Base-by-base conservation (phyloP, 2,329 filamentous ascomycete species). In the Cordyceps tenuipes region DNA sequence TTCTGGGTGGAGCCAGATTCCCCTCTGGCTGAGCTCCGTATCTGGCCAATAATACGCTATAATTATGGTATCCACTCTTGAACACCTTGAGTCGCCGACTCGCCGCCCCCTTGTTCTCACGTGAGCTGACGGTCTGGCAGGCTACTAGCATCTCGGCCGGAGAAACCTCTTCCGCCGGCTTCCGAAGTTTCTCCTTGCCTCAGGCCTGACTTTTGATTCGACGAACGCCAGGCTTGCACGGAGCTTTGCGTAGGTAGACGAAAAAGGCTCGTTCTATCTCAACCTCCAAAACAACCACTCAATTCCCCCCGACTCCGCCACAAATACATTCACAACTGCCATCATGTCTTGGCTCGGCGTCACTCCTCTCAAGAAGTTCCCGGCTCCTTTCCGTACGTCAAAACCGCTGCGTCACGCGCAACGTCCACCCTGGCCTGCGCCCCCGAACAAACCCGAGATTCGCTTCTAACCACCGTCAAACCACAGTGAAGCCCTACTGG, bases 401-500 rank as follows among this genome's bases (percentile, higher is more conserved):
- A 79, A 76, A 69, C 67, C 61, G 59, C 62, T 50, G 49, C 63
- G 60, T 51, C 56, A 43, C 29, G 36, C 39, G 57, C 36, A 17
- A 39, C 21, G 39, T 29, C 56, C 26, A 44, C 48, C 49, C 5
- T 29, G 39, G 15, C 48, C 26, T 49, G 29, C 17, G 5, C 57
- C 29, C 59, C 49, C 51, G 41, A 57, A 57, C 41, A 15, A 52
- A 55, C 29, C 56, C 52, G 54, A 61, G 44, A 47, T 39, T 34
- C 44, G 23, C 43, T 57, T 54, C 62, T 63, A 62, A 68, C 62
- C 60, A 61, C 60, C 61, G 64, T 43, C 41, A 21, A 49, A 62
- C 49, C 71, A 75, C 73, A 97, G 93, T 90, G 80, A 84, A 85
- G 82, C 91, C 93, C 70, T 87, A 95, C 87, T 86, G 85, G 76